A percentile compares a stretch with the other conserved stretches of the same genome.
These are phyloP conservation scores for Aspergillus fructus DNA, from an alignment of 2,329 filamentous ascomycete genomes.

Conservation along the genomic window DNA sequence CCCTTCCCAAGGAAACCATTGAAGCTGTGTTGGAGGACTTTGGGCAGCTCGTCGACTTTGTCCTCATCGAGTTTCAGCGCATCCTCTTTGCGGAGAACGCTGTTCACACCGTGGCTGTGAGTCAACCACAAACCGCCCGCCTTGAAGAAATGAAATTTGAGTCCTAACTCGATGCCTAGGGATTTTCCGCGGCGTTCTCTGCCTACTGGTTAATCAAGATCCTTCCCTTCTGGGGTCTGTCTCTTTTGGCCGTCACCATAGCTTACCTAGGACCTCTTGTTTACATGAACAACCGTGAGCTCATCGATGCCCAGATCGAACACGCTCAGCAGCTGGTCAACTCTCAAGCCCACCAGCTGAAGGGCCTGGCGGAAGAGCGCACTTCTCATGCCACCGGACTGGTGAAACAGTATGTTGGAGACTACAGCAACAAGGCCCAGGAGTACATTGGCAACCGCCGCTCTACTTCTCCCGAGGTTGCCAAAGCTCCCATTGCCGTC, in stretches of 20 bases:
- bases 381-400: conserved; percentile 58
- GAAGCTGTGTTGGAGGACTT: conserved; percentile 62
- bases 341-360: conserved; percentile 60
- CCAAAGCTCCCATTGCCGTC: conserved; percentile 20
- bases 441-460: conserved; percentile 49
- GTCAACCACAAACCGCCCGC: conserved; percentile 24
- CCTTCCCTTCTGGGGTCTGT: conserved; percentile 64
- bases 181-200: conserved; percentile 58
- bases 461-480: conserved; percentile 33
- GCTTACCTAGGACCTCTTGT: conserved; percentile 61
- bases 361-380: conserved; percentile 60
- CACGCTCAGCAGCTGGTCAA: conserved; percentile 55
- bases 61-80: conserved; percentile 67
- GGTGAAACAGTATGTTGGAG: conserved; percentile 59
- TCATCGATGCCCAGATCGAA: conserved; percentile 61
- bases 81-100: conserved; percentile 67
- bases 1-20: conserved; percentile 62
- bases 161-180: conserved; percentile 39
- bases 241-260: conserved; percentile 55
- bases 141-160: background rate
- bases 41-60: conserved; percentile 66
- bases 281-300: conserved; percentile 65
- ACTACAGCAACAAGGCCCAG: conserved; percentile 62
- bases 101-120: conserved; percentile 58
- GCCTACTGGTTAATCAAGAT: conserved; percentile 67